Percentiles rank a stretch among this genome's conserved stretches.
Conservation (phyloP, 2,329 filamentous ascomycete genomes). For the Pestalotiopsis sp. region DNA sequence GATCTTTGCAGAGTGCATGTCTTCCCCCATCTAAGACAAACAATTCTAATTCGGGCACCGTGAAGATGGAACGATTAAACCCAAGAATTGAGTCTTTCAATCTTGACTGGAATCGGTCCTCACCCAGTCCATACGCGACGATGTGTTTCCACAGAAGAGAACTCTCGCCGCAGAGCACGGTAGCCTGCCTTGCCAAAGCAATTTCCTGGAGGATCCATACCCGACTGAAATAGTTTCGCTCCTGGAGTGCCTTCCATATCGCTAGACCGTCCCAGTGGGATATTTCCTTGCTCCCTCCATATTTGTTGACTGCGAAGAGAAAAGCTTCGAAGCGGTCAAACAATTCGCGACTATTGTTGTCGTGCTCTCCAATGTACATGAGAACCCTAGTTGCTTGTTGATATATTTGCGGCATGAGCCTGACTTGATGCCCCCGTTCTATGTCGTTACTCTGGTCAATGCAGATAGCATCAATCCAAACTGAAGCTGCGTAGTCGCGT, state of each 20-base stretch:
- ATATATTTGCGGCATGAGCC: constrained; percentile 20
- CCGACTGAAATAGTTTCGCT: background rate
- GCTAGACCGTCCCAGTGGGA: background rate
- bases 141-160: background rate
- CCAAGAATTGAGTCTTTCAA: background rate
- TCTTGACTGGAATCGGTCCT: too few relatives aligned
- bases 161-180: background rate
- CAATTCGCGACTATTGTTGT: background rate
- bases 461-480: constrained; percentile 20
- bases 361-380: constrained; percentile 15
- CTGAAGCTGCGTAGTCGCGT: background rate
- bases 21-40: background rate
- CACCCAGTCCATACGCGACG: rapidly evolving
- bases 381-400: constrained; percentile 9
- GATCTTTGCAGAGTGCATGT: background rate
- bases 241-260: background rate
- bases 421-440: constrained; percentile 18
- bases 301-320: background rate
- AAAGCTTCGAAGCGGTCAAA: background rate
- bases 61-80: background rate
- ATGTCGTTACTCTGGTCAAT: constrained; percentile 15
- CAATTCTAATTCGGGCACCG: background rate
- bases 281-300: background rate
- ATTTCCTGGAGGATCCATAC: background rate
- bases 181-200: background rate